These are phyloP conservation scores for Alternaria burnsii DNA, from an alignment of 2,329 filamentous ascomycete genomes.

Conservation along the genomic window DNA sequence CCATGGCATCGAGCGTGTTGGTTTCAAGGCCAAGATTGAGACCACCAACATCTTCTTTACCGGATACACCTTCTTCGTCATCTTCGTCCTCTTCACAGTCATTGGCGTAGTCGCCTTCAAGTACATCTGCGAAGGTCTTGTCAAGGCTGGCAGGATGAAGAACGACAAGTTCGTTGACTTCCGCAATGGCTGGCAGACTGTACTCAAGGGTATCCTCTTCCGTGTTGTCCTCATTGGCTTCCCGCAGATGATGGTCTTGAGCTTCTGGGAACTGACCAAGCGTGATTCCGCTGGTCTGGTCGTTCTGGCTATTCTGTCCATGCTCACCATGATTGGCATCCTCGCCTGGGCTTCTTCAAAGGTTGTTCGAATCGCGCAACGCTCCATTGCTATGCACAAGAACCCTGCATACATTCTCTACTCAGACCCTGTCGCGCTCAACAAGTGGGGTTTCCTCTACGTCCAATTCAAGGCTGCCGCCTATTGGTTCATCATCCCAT, in stretches of 20 bases:
- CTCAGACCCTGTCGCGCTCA: constrained; percentile 90
- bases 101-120: constrained; percentile 81
- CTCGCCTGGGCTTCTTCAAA: constrained; percentile 88
- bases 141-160: constrained; percentile 80
- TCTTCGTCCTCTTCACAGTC: constrained; percentile 80
- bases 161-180: constrained; percentile 90
- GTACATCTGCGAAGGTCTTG: constrained; percentile 76
- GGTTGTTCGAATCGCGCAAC: constrained; percentile 86
- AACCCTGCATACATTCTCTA: constrained; percentile 97
- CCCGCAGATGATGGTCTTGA: constrained; percentile 88
- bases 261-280: constrained; percentile 90
- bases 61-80: constrained; percentile 84
- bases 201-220: constrained; percentile 93
- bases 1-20: constrained; percentile 86
- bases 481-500: constrained; percentile 91
- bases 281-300: constrained; percentile 86
- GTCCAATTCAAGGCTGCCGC: constrained; percentile 95
- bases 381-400: constrained; percentile 89
- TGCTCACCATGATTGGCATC: constrained; percentile 79
- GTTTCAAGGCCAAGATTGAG: constrained; percentile 85
- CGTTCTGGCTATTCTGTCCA: constrained; percentile 86
- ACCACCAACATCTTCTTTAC: constrained; percentile 93
- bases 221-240: constrained; percentile 88
- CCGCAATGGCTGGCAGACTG: constrained; percentile 90
- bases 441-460: constrained; percentile 98